These are phyloP conservation scores for Diplotaxis tenuifolia DNA, from an alignment of 345 rosid species.

Conservation along the genomic window DNA sequence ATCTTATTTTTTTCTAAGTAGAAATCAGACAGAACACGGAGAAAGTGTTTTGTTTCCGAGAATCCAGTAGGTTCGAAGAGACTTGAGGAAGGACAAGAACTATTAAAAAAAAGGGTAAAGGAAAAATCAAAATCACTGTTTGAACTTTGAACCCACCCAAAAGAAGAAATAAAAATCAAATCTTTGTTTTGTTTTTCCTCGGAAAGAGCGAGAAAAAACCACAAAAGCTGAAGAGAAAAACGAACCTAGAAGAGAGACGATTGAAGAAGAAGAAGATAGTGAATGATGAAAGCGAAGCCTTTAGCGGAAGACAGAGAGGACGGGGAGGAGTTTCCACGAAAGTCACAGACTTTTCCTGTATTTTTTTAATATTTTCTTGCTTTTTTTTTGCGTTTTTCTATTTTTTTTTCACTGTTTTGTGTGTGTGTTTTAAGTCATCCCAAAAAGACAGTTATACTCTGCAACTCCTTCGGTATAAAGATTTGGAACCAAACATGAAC, in stretches of 20 bases:
- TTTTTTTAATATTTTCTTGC: not conserved
- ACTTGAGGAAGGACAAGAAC: not conserved
- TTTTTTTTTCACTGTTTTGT: conserved; percentile 11
- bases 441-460: conserved; percentile 26
- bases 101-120: not conserved
- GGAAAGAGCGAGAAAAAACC: conserved; percentile 18
- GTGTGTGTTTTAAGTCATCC: conserved; percentile 5
- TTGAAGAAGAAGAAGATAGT: conserved; percentile 13
- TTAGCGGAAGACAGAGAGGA: conserved; percentile 36
- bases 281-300: conserved; percentile 33
- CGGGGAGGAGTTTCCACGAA: conserved; percentile 34
- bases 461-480: conserved; percentile 6
- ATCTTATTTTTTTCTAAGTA: not conserved
- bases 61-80: conserved; percentile 13
- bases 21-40: conserved; percentile 15
- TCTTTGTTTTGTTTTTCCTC: conserved; percentile 31
- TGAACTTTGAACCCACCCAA: conserved; percentile 22
- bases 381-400: not conserved
- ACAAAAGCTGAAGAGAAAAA: not conserved
- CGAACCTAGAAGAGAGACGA: conserved; percentile 5
- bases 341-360: conserved; percentile 17
- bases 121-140: not conserved
- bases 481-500: conserved; percentile 14
- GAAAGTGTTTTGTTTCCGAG: conserved; percentile 25
- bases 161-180: not conserved